A percentile compares a stretch with the other conserved stretches of the same genome.
phyloP scores from a whole-genome alignment of 495 filamentous ascomycete genomes.

The Penicillium taxi region DNA sequence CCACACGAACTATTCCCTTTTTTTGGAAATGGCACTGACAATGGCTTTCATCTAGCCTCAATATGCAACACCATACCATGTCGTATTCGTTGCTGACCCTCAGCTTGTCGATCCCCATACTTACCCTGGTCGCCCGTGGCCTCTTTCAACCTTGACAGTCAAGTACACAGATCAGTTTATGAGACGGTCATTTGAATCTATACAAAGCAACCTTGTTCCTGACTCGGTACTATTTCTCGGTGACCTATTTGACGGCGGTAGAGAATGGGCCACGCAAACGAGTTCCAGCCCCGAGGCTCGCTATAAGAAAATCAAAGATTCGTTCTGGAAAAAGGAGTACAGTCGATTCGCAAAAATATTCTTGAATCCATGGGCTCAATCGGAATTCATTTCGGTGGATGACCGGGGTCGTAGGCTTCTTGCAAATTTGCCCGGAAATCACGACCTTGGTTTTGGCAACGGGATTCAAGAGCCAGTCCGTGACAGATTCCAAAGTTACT shows the following conservation, averaged over 20 bases:
- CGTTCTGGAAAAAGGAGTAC: constrained; percentile 80
- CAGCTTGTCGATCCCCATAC: constrained; percentile 96
- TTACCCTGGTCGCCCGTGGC: constrained; percentile 90
- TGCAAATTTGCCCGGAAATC: constrained; percentile 83
- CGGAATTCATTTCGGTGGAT: constrained; percentile 29
- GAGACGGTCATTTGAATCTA: constrained; percentile 62
- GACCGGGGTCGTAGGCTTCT: constrained; percentile 56
- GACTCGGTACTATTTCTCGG: constrained; percentile 85
- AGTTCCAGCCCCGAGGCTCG: constrained; percentile 59
- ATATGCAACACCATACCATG: constrained; percentile 70
- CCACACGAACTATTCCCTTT: background rate
- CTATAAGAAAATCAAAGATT: constrained; percentile 67
- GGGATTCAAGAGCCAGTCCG: constrained; percentile 73
- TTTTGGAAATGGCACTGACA: constrained; percentile 4
- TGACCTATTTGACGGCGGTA: constrained; percentile 91
- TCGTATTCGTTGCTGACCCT: constrained; percentile 90
- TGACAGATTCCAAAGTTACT: constrained; percentile 76
- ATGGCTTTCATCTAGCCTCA: constrained; percentile 47
- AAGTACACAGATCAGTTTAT: constrained; percentile 84
- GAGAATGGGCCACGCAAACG: constrained; percentile 77
- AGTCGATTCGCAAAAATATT: constrained; percentile 73
- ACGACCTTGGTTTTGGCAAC: constrained; percentile 89
- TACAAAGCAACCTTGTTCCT: constrained; percentile 64
- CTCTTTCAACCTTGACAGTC: constrained; percentile 69
- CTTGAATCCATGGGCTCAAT: constrained; percentile 50